Percentiles rank a stretch among this genome's conserved stretches.
phyloP scores from a whole-genome alignment of 1,284 basidiomycete genomes.

The Pulchroboletus neoregius region DNA sequence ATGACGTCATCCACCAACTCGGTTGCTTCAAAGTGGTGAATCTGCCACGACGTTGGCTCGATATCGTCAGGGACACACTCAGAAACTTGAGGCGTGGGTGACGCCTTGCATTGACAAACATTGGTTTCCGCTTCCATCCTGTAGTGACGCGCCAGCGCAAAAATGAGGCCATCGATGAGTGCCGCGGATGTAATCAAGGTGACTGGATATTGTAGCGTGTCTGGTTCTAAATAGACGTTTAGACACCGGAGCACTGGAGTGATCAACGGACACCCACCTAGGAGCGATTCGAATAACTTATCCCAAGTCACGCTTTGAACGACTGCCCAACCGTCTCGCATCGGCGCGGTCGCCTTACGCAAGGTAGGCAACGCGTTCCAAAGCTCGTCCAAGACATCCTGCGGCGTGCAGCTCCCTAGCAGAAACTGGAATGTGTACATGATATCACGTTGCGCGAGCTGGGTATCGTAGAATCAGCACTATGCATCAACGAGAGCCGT shows the following conservation, averaged over 20 bases:
- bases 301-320: slow-evolving; percentile 48
- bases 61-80: not conserved
- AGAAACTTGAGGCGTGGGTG: not conserved
- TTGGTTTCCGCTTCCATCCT: slow-evolving; percentile 32
- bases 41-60: slow-evolving; percentile 17
- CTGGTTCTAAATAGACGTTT: slow-evolving; percentile 38
- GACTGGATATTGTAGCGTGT: slow-evolving; percentile 47
- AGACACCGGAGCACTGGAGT: not conserved
- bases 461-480: slow-evolving; percentile 5
- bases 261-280: slow-evolving; percentile 34
- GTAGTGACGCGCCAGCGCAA: slow-evolving; percentile 37
- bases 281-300: slow-evolving; percentile 42
- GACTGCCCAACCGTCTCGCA: slow-evolving; percentile 41
- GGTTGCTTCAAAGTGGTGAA: slow-evolving; percentile 31
- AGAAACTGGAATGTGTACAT: slow-evolving; percentile 46
- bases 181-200: slow-evolving; percentile 50
- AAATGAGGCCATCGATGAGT: slow-evolving; percentile 42
- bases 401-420: slow-evolving; percentile 52
- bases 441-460: slow-evolving; percentile 57
- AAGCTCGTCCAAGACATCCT: slow-evolving; percentile 53
- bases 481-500: not conserved
- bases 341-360: slow-evolving; percentile 33
- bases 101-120: slow-evolving; percentile 8
- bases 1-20: slow-evolving; percentile 39
- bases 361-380: slow-evolving; percentile 52